phyloP scores from a whole-genome alignment of 371 early-diverging fungal species.

The Lichtheimia hyalospora region DNA sequence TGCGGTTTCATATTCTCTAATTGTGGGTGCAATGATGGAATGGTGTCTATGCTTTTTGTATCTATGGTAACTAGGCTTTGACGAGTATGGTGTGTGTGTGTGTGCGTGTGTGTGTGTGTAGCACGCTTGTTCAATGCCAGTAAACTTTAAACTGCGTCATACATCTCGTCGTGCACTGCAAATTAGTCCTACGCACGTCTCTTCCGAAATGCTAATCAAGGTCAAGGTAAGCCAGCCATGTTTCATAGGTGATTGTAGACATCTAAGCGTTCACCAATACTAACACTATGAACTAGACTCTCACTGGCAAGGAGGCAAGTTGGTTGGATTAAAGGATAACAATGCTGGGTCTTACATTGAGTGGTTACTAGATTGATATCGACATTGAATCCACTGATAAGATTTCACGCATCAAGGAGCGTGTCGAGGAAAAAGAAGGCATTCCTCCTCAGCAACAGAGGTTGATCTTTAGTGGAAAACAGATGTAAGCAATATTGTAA shows the following conservation, averaged over 20 bases:
- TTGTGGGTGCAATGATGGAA: too few relatives aligned
- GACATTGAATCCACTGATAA: slow-evolving; percentile 89
- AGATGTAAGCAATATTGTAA: slow-evolving; percentile 65
- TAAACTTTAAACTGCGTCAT: too few relatives aligned
- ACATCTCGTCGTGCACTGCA: too few relatives aligned
- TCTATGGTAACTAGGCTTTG: too few relatives aligned
- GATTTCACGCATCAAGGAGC: slow-evolving; percentile 91
- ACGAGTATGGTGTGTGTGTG: too few relatives aligned
- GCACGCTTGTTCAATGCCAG: too few relatives aligned
- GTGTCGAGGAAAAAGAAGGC: slow-evolving; percentile 96
- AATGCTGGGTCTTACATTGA: background rate
- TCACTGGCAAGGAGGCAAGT: slow-evolving; percentile 90
- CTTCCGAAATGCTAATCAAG: slow-evolving; percentile 74
- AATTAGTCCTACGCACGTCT: too few relatives aligned
- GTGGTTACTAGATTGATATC: slow-evolving; percentile 78
- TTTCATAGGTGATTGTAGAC: background rate
- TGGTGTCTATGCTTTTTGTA: too few relatives aligned
- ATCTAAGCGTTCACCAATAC: background rate
- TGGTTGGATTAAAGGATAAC: too few relatives aligned
- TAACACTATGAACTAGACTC: slow-evolving; percentile 61
- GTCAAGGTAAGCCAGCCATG: slow-evolving; percentile 71
- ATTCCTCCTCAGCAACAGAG: slow-evolving; percentile 97
- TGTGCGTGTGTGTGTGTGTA: too few relatives aligned
- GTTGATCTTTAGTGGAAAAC: slow-evolving; percentile 94
- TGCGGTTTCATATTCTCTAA: too few relatives aligned